Evolutionary conservation across 1,284 basidiomycete species (phyloP).

Genomic region (Apiotrichum brassicae): DNA sequence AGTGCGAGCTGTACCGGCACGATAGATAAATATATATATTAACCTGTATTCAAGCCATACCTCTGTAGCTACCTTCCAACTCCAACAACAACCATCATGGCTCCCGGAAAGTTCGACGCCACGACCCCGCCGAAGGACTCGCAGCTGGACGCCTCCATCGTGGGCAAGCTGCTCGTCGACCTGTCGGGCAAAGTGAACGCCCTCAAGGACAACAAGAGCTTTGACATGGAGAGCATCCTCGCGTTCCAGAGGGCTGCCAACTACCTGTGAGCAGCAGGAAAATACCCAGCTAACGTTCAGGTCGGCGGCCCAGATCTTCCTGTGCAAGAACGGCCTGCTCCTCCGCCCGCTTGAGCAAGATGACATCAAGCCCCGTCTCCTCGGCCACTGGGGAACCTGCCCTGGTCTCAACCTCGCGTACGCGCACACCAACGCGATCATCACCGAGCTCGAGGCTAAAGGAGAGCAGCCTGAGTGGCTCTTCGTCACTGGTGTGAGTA

Average conservation of each 20-base stretch:
- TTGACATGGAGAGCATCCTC: constrained; percentile 46
- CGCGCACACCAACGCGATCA: constrained; percentile 69
- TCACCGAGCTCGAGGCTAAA: constrained; percentile 54
- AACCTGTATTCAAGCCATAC: no score
- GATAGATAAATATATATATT: no score
- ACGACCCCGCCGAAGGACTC: constrained; percentile 43
- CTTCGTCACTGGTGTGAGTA: constrained; percentile 54
- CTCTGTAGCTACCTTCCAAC: no score
- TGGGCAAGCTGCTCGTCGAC: constrained; percentile 44
- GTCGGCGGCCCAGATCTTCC: constrained; percentile 61
- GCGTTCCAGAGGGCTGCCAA: constrained; percentile 46
- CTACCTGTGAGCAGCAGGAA: constrained; percentile 34
- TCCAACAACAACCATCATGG: no score
- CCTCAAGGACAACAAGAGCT: constrained; percentile 15
- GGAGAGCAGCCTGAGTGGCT: constrained; percentile 42
- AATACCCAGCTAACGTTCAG: constrained; percentile 4
- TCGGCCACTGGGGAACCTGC: constrained; percentile 51
- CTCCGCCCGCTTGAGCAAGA: constrained; percentile 56
- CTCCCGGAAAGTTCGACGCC: constrained; percentile 39
- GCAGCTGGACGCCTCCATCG: constrained; percentile 33
- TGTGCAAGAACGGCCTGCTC: constrained; percentile 65
- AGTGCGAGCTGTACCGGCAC: no score
- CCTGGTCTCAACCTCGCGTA: constrained; percentile 72
- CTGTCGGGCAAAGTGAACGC: constrained; percentile 34
- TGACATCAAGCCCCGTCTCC: constrained; percentile 69